Conservation (phyloP, 164 flowering plant species). For the Kingdonia uniflora region DNA sequence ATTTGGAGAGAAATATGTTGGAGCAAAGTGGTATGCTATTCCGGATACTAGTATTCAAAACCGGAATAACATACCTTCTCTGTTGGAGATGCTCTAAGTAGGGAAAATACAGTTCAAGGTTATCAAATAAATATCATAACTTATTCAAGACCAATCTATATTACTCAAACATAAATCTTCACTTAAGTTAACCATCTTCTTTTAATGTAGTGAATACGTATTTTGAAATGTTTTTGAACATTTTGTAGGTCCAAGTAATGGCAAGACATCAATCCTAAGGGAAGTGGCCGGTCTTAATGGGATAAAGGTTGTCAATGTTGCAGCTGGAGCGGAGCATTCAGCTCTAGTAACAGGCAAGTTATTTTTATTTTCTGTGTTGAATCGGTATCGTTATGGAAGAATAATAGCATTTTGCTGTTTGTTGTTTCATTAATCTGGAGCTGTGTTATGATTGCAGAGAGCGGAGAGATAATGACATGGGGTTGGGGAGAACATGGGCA, state of each 20-base stretch:
- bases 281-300: conserved; percentile 33
- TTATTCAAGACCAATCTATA: too few relatives aligned
- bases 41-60: too few relatives aligned
- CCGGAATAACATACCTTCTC: too few relatives aligned
- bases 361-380: not conserved
- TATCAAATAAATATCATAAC: too few relatives aligned
- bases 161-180: too few relatives aligned
- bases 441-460: conserved; percentile 27
- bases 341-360: conserved; percentile 58
- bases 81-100: too few relatives aligned
- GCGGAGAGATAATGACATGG: conserved; percentile 60
- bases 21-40: too few relatives aligned
- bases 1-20: too few relatives aligned
- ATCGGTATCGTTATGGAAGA: not conserved
- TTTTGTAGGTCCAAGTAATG: conserved; percentile 16
- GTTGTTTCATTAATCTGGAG: not conserved
- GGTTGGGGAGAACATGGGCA: conserved; percentile 99
- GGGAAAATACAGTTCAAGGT: too few relatives aligned
- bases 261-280: conserved; percentile 14
- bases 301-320: conserved; percentile 35
- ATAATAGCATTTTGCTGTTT: not conserved
- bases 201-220: too few relatives aligned
- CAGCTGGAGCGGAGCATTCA: conserved; percentile 93
- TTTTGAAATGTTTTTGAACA: too few relatives aligned
- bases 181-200: too few relatives aligned